Evolutionary conservation across 2,329 filamentous ascomycete genomes (phyloP).

Genomic region (Thelonectria blattea): DNA sequence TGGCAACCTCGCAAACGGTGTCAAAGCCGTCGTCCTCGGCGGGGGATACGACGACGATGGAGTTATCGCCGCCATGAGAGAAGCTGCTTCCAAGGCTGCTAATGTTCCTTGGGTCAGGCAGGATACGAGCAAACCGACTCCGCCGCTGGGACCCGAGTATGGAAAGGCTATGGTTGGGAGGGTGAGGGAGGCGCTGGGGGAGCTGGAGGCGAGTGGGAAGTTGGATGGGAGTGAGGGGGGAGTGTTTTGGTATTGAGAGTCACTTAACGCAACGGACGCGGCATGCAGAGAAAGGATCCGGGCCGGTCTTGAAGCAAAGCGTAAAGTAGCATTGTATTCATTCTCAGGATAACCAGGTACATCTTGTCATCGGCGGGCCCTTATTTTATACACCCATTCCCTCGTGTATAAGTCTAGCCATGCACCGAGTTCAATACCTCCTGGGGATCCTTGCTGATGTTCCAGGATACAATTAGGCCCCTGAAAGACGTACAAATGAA

Average conservation of each 20-base stretch:
- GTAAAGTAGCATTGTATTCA: no score
- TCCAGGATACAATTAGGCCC: no score
- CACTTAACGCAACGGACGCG: not conserved
- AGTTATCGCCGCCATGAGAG: conserved; percentile 18
- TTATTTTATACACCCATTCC: no score
- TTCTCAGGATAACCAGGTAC: no score
- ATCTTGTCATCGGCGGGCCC: no score
- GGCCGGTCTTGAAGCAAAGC: no score
- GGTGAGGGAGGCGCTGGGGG: conserved; percentile 31
- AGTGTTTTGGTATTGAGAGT: conserved; percentile 10
- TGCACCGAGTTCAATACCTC: no score
- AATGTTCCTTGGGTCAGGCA: conserved; percentile 34
- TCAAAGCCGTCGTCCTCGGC: conserved; percentile 31
- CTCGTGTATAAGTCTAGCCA: no score
- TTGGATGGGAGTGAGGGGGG: conserved; percentile 20
- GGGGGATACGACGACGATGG: conserved; percentile 29
- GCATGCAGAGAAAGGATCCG: not conserved
- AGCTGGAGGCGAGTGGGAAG: conserved; percentile 32
- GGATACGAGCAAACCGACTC: conserved; percentile 29
- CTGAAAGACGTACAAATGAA: no score
- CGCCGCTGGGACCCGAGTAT: conserved; percentile 38
- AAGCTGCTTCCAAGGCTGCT: conserved; percentile 7
- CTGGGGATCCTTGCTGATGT: no score
- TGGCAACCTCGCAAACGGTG: not conserved
- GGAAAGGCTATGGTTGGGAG: conserved; percentile 34